Evolutionary conservation across 495 filamentous ascomycete genomes (phyloP).

Genomic region (Baudoinia panamericana): DNA sequence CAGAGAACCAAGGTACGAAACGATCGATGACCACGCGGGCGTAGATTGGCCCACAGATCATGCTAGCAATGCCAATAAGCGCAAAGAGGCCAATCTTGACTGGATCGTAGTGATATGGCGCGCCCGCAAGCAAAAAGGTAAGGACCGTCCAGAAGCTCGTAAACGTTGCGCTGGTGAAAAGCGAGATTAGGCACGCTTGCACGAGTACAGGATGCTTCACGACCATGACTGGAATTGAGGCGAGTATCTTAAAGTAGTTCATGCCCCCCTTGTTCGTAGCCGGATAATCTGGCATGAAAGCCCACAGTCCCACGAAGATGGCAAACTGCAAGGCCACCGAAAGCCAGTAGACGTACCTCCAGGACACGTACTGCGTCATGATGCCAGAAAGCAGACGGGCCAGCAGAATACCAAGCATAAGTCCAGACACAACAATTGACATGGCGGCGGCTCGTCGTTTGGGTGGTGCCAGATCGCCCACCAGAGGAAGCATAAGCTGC

Average conservation of each 20-base stretch:
- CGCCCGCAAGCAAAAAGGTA: conserved; percentile 58
- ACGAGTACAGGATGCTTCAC: conserved; percentile 52
- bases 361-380: conserved; percentile 54
- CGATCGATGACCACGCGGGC: conserved; percentile 57
- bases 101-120: conserved; percentile 55
- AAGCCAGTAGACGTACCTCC: conserved; percentile 74
- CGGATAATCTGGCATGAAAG: conserved; percentile 74
- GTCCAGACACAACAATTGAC: conserved; percentile 65
- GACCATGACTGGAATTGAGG: conserved; percentile 47
- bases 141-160: conserved; percentile 74
- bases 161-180: conserved; percentile 45
- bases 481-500: conserved; percentile 72
- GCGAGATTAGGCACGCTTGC: conserved; percentile 48
- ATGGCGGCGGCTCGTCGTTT: conserved; percentile 51
- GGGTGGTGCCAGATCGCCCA: conserved; percentile 66
- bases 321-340: conserved; percentile 57
- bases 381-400: conserved; percentile 66
- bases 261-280: conserved; percentile 50
- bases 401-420: conserved; percentile 62
- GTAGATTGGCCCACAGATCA: conserved; percentile 53
- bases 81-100: conserved; percentile 65
- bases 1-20: conserved; percentile 51
- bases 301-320: conserved; percentile 52
- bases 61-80: conserved; percentile 57
- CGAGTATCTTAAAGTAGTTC: conserved; percentile 55